Evolutionary conservation across 2,329 filamentous ascomycete genomes (phyloP).

Genomic region (Clarireedia hainanense): DNA sequence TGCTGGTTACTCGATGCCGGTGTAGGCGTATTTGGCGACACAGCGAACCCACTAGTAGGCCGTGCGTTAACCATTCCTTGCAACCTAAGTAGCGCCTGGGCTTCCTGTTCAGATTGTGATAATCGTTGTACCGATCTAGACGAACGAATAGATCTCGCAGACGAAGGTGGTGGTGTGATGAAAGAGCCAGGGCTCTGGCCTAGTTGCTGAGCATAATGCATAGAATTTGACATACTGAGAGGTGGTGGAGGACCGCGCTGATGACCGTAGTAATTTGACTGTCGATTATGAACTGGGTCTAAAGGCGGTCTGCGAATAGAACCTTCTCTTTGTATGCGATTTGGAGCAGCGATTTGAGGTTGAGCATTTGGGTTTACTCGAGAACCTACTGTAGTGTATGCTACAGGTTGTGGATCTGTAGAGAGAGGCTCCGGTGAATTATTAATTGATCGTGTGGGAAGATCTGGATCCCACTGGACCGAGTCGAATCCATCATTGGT

Average conservation of each 20-base stretch:
- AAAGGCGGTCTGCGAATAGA: conserved; percentile 24
- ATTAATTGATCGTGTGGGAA: conserved; percentile 18
- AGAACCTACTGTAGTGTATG: conserved; percentile 31
- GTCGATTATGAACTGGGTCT: conserved; percentile 16
- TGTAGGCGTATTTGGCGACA: neutral
- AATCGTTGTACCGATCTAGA: neutral
- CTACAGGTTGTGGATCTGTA: conserved; percentile 22
- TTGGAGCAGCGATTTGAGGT: conserved; percentile 27
- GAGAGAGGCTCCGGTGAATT: conserved; percentile 26
- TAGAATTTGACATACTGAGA: conserved; percentile 24
- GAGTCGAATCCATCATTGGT: conserved; percentile 26
- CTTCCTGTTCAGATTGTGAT: conserved; percentile 10
- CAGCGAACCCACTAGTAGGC: neutral
- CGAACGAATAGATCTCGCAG: conserved; percentile 5
- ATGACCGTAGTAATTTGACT: conserved; percentile 17
- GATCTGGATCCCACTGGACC: conserved; percentile 26
- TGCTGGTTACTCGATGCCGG: neutral
- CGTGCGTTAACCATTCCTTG: conserved; percentile 5
- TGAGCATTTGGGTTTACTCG: conserved; percentile 25
- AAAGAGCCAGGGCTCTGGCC: conserved; percentile 12
- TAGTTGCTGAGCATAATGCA: conserved; percentile 27
- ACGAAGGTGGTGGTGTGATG: conserved; percentile 5
- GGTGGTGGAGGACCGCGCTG: conserved; percentile 18
- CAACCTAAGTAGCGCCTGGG: conserved; percentile 6
- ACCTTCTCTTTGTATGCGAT: conserved; percentile 30